Percentiles rank a stretch among this genome's conserved stretches.
These are phyloP conservation scores for Fusarium papillatum DNA, from an alignment of 2,329 filamentous ascomycete species.

Conservation along the genomic window DNA sequence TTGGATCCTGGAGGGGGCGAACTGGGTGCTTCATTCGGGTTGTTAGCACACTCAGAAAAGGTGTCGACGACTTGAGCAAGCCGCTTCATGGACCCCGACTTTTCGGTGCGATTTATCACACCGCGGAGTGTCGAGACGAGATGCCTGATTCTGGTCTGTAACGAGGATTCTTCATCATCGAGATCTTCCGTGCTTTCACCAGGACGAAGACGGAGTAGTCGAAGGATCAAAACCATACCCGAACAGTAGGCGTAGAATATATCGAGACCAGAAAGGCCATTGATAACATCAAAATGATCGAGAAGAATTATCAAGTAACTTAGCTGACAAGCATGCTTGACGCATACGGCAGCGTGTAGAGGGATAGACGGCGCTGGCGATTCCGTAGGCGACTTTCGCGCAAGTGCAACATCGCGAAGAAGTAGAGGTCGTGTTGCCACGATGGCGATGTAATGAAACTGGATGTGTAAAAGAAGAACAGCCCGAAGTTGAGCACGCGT, in stretches of 20 bases:
- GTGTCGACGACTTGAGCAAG: slow-evolving; percentile 45
- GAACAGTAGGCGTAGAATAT: slow-evolving; percentile 53
- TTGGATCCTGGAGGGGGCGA: slow-evolving; percentile 3
- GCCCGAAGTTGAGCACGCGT: slow-evolving; percentile 44
- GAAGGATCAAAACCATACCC: slow-evolving; percentile 44
- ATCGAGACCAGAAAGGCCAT: slow-evolving; percentile 51
- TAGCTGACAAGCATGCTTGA: slow-evolving; percentile 49
- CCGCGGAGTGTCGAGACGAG: slow-evolving; percentile 27
- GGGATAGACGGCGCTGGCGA: background rate
- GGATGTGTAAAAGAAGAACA: slow-evolving; percentile 47
- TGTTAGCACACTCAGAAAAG: slow-evolving; percentile 43
- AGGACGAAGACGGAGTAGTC: slow-evolving; percentile 20
- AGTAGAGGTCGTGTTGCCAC: slow-evolving; percentile 49
- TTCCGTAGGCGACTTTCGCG: slow-evolving; percentile 7
- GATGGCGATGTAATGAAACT: slow-evolving; percentile 49
- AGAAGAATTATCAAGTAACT: slow-evolving; percentile 48
- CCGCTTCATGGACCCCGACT: slow-evolving; percentile 47
- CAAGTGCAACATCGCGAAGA: slow-evolving; percentile 37
- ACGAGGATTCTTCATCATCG: slow-evolving; percentile 6
- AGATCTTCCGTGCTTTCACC: background rate
- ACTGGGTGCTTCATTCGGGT: slow-evolving; percentile 6
- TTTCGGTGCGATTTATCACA: slow-evolving; percentile 41
- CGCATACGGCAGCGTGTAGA: slow-evolving; percentile 15
- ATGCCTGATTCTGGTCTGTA: slow-evolving; percentile 20
- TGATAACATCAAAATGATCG: slow-evolving; percentile 48